A percentile compares a stretch with the other conserved stretches of the same genome.
phyloP scores from a whole-genome alignment of 2,329 filamentous ascomycete genomes.

The Arthroderma sp. region DNA sequence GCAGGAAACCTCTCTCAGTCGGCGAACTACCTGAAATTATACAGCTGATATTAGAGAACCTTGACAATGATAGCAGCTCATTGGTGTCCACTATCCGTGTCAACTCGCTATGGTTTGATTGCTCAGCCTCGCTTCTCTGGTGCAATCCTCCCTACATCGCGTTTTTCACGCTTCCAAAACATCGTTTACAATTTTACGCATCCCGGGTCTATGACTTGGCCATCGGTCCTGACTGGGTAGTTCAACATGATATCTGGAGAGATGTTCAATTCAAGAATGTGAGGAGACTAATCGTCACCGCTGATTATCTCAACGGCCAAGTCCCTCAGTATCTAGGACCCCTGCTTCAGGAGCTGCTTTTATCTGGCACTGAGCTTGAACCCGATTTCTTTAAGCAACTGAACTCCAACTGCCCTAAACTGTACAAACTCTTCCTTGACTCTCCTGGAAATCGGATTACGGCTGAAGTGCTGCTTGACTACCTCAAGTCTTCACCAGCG shows the following conservation, averaged over 20 bases:
- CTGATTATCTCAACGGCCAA: neutral
- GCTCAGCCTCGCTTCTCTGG: neutral
- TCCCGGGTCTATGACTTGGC: constrained; percentile 1
- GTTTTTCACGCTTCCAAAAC: constrained; percentile 1
- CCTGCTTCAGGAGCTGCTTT: neutral
- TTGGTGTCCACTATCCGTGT: constrained; percentile 1
- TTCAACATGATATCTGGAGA: no score
- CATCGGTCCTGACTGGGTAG: neutral
- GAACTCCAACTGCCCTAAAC: neutral
- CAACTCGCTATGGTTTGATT: constrained; percentile 1
- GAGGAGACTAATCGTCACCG: neutral
- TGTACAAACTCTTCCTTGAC: neutral
- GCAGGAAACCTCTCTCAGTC: neutral
- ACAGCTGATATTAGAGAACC: neutral
- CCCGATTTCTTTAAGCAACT: neutral
- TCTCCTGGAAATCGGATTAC: neutral
- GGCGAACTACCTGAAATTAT: constrained; percentile 1
- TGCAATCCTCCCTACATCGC: neutral
- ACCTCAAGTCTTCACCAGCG: neutral
- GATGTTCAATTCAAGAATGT: no score
- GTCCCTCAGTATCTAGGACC: neutral
- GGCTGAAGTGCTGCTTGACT: constrained; percentile 1
- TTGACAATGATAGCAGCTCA: neutral
- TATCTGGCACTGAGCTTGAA: constrained; percentile 1
- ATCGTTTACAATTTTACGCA: neutral